Percentiles rank a stretch among this genome's conserved stretches.
Conservation (phyloP, 331 rosid species). For the Malus hybrid region DNA sequence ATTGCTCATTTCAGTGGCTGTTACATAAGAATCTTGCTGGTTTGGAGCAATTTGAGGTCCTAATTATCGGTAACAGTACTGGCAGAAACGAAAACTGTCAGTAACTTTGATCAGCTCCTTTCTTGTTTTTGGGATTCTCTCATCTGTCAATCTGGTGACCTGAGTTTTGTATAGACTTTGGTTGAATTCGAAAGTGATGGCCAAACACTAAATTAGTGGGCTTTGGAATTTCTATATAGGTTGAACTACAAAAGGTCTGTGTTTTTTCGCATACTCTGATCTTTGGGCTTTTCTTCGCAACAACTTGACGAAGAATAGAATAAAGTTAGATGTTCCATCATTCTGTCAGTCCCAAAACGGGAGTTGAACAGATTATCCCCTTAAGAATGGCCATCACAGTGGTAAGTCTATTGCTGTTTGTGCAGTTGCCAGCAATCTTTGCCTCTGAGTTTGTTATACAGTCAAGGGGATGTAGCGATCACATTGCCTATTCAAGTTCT, state of each 20-base stretch:
- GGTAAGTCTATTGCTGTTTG: slow-evolving; percentile 26
- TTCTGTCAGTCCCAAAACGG: slow-evolving; percentile 12
- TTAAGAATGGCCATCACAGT: slow-evolving; percentile 35
- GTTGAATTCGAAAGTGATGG: background rate
- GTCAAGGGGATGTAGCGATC: slow-evolving; percentile 51
- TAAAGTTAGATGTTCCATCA: slow-evolving; percentile 23
- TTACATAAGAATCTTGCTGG: background rate
- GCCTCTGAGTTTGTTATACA: slow-evolving; percentile 34
- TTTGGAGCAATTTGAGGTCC: background rate
- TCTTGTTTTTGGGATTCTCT: background rate
- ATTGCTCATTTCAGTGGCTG: background rate
- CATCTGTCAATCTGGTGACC: background rate
- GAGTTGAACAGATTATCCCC: slow-evolving; percentile 10
- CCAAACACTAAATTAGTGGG: too few species aligned
- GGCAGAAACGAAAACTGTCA: background rate
- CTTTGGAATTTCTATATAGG: background rate
- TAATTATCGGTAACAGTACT: background rate
- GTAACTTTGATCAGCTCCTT: background rate
- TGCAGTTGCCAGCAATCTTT: slow-evolving; percentile 29
- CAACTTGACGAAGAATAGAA: background rate
- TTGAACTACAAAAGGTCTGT: background rate
- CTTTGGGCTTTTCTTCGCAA: background rate
- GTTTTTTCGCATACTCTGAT: background rate
- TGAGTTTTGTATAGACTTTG: slow-evolving; percentile 3
- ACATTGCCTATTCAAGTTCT: slow-evolving; percentile 35